phyloP scores from a whole-genome alignment of 805 yeast species.

The Hanseniaspora clermontiae region DNA sequence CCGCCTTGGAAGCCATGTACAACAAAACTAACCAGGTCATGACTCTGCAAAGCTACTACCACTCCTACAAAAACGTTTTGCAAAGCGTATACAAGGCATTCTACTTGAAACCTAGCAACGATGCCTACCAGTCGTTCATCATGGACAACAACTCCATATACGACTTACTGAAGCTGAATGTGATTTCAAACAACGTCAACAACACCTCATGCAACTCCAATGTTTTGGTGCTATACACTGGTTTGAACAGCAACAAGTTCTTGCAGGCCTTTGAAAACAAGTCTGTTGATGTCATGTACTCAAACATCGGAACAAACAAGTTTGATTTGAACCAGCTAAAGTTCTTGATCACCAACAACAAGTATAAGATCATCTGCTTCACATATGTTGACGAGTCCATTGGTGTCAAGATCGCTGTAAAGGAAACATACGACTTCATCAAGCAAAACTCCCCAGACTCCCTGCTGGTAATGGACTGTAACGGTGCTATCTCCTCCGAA shows the following conservation, averaged over 20 bases:
- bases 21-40: constrained; percentile 6
- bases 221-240: constrained; percentile 75
- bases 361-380: constrained; percentile 61
- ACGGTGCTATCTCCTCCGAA: constrained; percentile 88
- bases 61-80: constrained; percentile 58
- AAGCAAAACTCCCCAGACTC: constrained; percentile 55
- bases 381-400: constrained; percentile 97
- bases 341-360: constrained; percentile 36
- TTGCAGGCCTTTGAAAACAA: constrained; percentile 53
- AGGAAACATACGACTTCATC: constrained; percentile 48
- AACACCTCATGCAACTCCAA: constrained; percentile 27
- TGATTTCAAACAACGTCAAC: constrained; percentile 16
- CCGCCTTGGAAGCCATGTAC: constrained; percentile 13
- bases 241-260: constrained; percentile 74
- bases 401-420: constrained; percentile 71
- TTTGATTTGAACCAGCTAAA: constrained; percentile 37
- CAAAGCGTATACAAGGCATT: constrained; percentile 60
- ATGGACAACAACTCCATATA: constrained; percentile 31
- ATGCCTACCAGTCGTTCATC: constrained; percentile 63
- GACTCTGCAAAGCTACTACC: constrained; percentile 15
- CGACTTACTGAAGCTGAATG: background rate
- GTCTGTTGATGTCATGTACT: constrained; percentile 52
- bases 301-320: constrained; percentile 62
- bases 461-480: constrained; percentile 80
- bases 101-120: constrained; percentile 39